These are phyloP conservation scores for Biscogniauxia mediterranea DNA, from an alignment of 2,329 filamentous ascomycete species.

Conservation along the genomic window DNA sequence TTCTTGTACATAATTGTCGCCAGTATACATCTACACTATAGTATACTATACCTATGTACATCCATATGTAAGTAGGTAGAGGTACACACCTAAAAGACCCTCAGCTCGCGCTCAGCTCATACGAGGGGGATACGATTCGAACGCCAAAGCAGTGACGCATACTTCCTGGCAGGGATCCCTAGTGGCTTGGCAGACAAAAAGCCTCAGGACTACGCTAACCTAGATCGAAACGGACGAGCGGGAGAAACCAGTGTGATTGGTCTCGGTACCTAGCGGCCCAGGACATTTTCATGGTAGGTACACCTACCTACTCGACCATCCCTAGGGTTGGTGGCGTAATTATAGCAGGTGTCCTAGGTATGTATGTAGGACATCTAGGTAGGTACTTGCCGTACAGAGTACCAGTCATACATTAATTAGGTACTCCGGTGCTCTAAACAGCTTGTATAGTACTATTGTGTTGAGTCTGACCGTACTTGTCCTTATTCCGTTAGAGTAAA, in stretches of 20 bases:
- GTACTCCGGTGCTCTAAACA: too few species aligned
- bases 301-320: background rate
- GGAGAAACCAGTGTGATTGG: background rate
- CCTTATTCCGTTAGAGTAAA: background rate
- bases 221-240: background rate
- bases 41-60: too few species aligned
- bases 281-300: background rate
- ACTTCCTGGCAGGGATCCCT: background rate
- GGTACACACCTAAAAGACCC: background rate
- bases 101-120: background rate
- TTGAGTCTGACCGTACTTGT: background rate
- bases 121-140: background rate
- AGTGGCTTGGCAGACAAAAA: background rate
- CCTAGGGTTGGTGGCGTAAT: background rate
- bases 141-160: background rate
- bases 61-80: too few species aligned
- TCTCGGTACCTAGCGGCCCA: background rate
- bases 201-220: background rate
- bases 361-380: too few species aligned
- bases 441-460: background rate
- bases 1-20: too few species aligned
- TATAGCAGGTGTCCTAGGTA: background rate
- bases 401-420: too few species aligned
- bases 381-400: too few species aligned
- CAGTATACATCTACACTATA: background rate